Conservation (phyloP, 805 yeast species). For the Metschnikowia aberdeeniae region DNA sequence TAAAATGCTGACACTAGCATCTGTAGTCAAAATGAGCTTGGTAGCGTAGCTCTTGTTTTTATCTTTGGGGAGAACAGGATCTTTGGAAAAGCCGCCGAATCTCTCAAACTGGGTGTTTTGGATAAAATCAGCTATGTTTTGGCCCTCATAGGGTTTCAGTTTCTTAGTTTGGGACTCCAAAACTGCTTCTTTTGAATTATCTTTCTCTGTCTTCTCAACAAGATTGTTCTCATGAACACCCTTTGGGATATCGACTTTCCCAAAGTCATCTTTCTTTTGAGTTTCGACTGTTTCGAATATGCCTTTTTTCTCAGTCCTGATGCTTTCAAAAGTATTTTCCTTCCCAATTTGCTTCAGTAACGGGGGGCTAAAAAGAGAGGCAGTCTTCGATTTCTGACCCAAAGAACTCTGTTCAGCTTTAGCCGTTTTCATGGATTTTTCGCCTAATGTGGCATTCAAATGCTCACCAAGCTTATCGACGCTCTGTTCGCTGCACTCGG, state of each 20-base stretch:
- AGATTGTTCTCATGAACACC: no score
- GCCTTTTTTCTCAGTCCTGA: no score
- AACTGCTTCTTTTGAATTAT: neutral
- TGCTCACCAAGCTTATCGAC: neutral
- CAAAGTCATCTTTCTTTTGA: no score
- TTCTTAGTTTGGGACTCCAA: neutral
- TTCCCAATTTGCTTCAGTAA: no score
- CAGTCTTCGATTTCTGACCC: neutral
- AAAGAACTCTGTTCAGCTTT: no score
- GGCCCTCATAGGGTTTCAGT: slow-evolving; percentile 2
- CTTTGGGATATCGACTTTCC: no score
- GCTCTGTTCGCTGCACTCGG: neutral
- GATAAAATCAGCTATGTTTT: slow-evolving; percentile 6
- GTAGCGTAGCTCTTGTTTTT: slow-evolving; percentile 16
- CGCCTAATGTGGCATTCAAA: neutral
- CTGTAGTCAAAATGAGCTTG: slow-evolving; percentile 23
- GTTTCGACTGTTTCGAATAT: no score
- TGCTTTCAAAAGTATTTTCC: no score
- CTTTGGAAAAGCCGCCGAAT: slow-evolving; percentile 18
- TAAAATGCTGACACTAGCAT: slow-evolving; percentile 24
- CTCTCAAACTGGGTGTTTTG: slow-evolving; percentile 5
- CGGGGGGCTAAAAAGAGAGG: no score
- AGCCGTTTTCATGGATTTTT: neutral
- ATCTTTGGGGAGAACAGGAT: slow-evolving; percentile 4
- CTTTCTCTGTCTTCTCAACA: no score